Evolutionary conservation across 148 eudicot species (phyloP).

Genomic region (Dianthus caryophyllus): DNA sequence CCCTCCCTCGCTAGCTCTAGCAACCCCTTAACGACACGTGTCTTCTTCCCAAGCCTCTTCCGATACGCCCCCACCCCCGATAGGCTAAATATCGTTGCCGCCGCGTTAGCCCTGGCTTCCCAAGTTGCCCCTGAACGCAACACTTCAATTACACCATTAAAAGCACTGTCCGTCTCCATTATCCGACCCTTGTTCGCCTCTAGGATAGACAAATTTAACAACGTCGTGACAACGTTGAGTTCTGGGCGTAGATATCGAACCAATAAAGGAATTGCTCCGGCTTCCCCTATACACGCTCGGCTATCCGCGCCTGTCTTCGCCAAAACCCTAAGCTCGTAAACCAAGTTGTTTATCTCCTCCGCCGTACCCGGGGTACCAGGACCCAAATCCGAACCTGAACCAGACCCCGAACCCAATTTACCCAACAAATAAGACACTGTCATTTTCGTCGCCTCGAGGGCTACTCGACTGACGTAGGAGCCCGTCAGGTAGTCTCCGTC

Average conservation of each 20-base stretch:
- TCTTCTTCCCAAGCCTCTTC: constrained; percentile 57
- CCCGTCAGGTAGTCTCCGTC: constrained; percentile 30
- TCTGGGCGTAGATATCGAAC: constrained; percentile 48
- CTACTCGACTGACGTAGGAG: constrained; percentile 44
- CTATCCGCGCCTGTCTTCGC: constrained; percentile 78
- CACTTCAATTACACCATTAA: constrained; percentile 68
- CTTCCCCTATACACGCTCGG: constrained; percentile 68
- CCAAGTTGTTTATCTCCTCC: constrained; percentile 43
- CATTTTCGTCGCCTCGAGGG: constrained; percentile 82
- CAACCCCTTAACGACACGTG: constrained; percentile 68
- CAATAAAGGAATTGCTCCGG: constrained; percentile 57
- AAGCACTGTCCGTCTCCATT: constrained; percentile 70
- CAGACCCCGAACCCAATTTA: constrained; percentile 33
- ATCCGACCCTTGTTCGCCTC: constrained; percentile 66
- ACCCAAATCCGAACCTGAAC: constrained; percentile 11
- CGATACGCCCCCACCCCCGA: constrained; percentile 49
- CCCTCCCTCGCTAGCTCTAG: constrained; percentile 63
- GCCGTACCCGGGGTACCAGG: constrained; percentile 16
- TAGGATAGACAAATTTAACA: constrained; percentile 70
- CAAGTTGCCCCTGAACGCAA: constrained; percentile 69
- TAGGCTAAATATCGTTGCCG: constrained; percentile 74
- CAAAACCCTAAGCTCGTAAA: constrained; percentile 74
- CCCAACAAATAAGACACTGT: constrained; percentile 58
- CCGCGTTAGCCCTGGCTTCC: constrained; percentile 97
- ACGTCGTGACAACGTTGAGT: constrained; percentile 69